These are phyloP conservation scores for Rhazya stricta DNA, from an alignment of 257 asterid species.

Conservation along the genomic window DNA sequence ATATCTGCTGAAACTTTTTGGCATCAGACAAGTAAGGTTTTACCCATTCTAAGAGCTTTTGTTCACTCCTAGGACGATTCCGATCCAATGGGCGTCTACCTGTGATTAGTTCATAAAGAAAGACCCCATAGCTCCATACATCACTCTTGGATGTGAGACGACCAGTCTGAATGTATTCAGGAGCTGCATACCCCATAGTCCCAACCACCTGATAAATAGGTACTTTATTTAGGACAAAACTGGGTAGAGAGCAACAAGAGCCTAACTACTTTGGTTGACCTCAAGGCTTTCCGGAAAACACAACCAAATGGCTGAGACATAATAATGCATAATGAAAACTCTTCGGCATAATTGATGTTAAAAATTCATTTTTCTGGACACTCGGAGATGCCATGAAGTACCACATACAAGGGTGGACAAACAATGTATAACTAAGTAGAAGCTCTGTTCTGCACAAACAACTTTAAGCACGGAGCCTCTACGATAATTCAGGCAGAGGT, in stretches of 20 bases:
- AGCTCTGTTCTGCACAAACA: neutral
- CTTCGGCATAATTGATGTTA: neutral
- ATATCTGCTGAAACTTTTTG: constrained; percentile 63
- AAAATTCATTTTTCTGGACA: neutral
- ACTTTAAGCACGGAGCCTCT: neutral
- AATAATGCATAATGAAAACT: neutral
- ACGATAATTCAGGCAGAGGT: neutral
- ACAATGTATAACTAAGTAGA: neutral
- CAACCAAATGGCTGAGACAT: neutral
- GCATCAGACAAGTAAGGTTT: constrained; percentile 74
- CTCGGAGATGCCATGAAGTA: neutral
- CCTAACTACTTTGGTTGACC: neutral
- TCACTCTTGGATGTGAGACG: constrained; percentile 87
- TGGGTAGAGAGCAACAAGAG: neutral
- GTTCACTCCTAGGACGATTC: constrained; percentile 77
- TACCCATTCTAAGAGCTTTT: constrained; percentile 81
- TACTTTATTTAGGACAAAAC: neutral
- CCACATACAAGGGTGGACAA: neutral
- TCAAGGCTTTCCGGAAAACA: neutral
- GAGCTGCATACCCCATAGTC: constrained; percentile 95
- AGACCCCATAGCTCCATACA: constrained; percentile 94
- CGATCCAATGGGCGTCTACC: constrained; percentile 87
- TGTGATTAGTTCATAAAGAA: constrained; percentile 85
- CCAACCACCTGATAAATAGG: constrained; percentile 67
- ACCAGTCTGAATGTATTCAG: constrained; percentile 88